Conservation (phyloP, 2,329 filamentous ascomycete species). For the Pseudogymnoascus sp. region DNA sequence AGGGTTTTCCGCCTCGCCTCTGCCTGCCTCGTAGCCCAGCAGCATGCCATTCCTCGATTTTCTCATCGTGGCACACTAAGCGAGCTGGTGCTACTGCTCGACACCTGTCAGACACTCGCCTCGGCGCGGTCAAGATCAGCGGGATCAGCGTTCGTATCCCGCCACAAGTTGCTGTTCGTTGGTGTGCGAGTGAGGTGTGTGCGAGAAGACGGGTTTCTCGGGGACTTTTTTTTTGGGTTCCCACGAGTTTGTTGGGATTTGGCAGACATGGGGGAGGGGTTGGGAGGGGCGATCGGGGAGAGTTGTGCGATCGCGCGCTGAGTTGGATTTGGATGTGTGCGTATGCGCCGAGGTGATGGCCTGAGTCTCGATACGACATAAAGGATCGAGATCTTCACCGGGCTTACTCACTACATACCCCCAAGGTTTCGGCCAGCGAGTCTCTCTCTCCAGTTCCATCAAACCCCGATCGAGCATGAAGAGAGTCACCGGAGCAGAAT, state of each 20-base stretch:
- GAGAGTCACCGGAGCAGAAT: background rate
- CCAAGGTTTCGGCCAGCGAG: background rate
- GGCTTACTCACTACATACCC: background rate
- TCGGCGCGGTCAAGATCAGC: background rate
- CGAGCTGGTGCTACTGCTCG: background rate
- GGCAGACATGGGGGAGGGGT: background rate
- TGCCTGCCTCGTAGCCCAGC: background rate
- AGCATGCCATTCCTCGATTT: background rate
- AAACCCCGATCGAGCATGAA: background rate
- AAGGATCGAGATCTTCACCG: background rate
- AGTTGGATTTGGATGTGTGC: background rate
- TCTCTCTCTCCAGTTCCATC: background rate
- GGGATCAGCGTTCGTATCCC: background rate
- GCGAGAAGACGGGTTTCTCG: background rate
- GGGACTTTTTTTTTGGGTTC: background rate
- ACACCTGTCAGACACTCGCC: background rate
- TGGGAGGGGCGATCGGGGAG: background rate
- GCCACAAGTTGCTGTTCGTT: background rate
- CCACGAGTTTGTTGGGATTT: background rate
- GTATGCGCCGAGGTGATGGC: background rate
- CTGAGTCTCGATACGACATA: background rate
- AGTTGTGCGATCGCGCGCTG: background rate
- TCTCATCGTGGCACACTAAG: background rate
- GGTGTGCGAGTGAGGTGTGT: background rate
- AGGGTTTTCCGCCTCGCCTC: background rate